Evolutionary conservation across 169 alveolate species (phyloP).

Genomic region (Eimeria maxima): DNA sequence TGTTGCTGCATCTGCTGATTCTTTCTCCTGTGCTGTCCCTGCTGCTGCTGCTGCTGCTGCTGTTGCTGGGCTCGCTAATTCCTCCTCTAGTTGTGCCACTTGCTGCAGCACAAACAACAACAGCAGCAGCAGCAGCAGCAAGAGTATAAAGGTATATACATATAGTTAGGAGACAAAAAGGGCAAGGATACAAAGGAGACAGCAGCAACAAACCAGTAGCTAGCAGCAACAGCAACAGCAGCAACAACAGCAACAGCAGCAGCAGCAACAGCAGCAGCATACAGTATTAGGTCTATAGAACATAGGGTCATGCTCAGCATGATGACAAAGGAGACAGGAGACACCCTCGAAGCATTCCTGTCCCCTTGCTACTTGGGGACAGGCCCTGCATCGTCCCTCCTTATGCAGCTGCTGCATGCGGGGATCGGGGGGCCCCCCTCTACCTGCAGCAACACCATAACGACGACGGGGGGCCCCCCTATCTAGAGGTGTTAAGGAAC

Average conservation of each 20-base stretch:
- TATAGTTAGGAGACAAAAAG: not conserved
- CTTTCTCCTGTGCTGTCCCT: too few species aligned
- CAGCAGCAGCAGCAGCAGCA: not conserved
- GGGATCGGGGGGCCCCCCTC: too few species aligned
- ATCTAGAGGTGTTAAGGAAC: conserved; percentile 46
- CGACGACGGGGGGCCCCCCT: not conserved
- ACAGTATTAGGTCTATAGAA: conserved; percentile 83
- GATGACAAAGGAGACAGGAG: conserved; percentile 86
- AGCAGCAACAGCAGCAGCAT: too few species aligned
- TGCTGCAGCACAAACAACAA: not conserved
- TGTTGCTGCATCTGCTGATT: too few species aligned
- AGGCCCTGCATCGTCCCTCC: conserved; percentile 86
- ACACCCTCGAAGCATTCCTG: conserved; percentile 71
- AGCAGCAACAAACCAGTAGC: too few species aligned
- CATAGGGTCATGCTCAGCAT: conserved; percentile 83
- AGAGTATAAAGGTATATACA: not conserved
- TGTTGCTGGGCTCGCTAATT: too few species aligned
- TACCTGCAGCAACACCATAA: too few species aligned
- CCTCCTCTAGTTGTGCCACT: too few species aligned
- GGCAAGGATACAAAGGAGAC: not conserved
- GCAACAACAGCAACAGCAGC: too few species aligned
- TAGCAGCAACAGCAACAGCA: too few species aligned
- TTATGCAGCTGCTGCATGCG: conserved; percentile 68
- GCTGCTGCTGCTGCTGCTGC: too few species aligned
- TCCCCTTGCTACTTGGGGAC: conserved; percentile 86